Conservation (phyloP, 106 monocot genomes). For the Ottelia alismoides region DNA sequence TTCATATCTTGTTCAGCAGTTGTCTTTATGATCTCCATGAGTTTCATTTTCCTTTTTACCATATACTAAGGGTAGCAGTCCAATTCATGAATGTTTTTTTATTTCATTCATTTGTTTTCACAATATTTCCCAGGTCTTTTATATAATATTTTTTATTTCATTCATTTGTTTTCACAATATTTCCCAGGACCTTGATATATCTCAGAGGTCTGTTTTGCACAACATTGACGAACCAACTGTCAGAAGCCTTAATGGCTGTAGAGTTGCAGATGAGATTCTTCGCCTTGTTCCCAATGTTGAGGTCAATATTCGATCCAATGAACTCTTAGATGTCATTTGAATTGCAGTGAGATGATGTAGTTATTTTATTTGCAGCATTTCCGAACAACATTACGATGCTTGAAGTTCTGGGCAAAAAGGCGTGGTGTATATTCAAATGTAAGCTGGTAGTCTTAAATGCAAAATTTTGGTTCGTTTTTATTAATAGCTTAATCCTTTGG, state of each 20-base stretch:
- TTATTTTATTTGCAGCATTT: conserved; percentile 36
- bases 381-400: conserved; percentile 53
- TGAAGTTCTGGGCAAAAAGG: conserved; percentile 74
- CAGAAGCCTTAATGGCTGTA: conserved; percentile 83
- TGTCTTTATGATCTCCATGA: too few relatives aligned
- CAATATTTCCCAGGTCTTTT: too few relatives aligned
- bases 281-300: conserved; percentile 72
- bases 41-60: too few relatives aligned
- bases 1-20: too few relatives aligned
- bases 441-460: conserved; percentile 3
- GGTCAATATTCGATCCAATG: conserved; percentile 26
- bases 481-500: too few relatives aligned
- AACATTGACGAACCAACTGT: conserved; percentile 75
- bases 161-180: too few relatives aligned
- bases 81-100: too few relatives aligned
- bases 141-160: too few relatives aligned
- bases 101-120: too few relatives aligned
- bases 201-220: conserved; percentile 56
- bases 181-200: conserved; percentile 81
- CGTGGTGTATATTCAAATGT: conserved; percentile 88
- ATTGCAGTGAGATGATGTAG: background rate
- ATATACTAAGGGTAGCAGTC: too few relatives aligned
- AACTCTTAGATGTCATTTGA: background rate
- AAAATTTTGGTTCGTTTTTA: background rate
- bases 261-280: conserved; percentile 81